phyloP scores from a whole-genome alignment of 768 basidiomycete species.

The Amanita rubescens region DNA sequence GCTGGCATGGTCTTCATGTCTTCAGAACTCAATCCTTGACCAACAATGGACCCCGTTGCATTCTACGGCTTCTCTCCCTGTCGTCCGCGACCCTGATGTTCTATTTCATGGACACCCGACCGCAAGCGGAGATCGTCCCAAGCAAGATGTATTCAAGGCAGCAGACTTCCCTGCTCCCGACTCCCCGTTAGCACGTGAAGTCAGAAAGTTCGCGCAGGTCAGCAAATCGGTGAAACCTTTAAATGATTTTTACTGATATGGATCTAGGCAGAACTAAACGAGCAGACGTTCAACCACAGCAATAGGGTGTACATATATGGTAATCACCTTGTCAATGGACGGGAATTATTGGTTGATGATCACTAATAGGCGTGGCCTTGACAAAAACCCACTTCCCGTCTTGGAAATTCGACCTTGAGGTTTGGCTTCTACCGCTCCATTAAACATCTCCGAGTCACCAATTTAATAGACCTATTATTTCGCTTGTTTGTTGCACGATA shows the following conservation, averaged over 20 bases:
- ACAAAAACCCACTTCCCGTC: slow-evolving; percentile 37
- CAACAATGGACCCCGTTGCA: slow-evolving; percentile 10
- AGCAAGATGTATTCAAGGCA: slow-evolving; percentile 32
- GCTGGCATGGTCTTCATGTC: neutral
- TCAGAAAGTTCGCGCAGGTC: slow-evolving; percentile 33
- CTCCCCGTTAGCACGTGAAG: slow-evolving; percentile 29
- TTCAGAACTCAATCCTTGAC: neutral
- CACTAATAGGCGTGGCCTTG: slow-evolving; percentile 36
- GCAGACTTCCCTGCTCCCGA: slow-evolving; percentile 37
- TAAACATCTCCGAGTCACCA: neutral
- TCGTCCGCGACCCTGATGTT: slow-evolving; percentile 39
- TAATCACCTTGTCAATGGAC: slow-evolving; percentile 13
- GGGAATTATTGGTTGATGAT: neutral
- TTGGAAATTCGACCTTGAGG: slow-evolving; percentile 34
- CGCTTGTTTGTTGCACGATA: slow-evolving; percentile 44
- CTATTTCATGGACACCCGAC: slow-evolving; percentile 41
- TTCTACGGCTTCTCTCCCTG: slow-evolving; percentile 43
- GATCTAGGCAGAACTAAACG: slow-evolving; percentile 33
- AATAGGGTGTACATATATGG: slow-evolving; percentile 46
- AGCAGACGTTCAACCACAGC: slow-evolving; percentile 41
- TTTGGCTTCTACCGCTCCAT: slow-evolving; percentile 3
- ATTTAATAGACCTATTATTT: slow-evolving; percentile 37
- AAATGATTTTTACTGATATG: neutral
- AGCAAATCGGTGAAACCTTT: slow-evolving; percentile 2
- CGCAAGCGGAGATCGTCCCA: slow-evolving; percentile 31